Percentiles rank a stretch among this genome's conserved stretches.
These are phyloP conservation scores for Apiotrichum akiyoshidainum DNA, from an alignment of 1,284 basidiomycete species.

Conservation along the genomic window DNA sequence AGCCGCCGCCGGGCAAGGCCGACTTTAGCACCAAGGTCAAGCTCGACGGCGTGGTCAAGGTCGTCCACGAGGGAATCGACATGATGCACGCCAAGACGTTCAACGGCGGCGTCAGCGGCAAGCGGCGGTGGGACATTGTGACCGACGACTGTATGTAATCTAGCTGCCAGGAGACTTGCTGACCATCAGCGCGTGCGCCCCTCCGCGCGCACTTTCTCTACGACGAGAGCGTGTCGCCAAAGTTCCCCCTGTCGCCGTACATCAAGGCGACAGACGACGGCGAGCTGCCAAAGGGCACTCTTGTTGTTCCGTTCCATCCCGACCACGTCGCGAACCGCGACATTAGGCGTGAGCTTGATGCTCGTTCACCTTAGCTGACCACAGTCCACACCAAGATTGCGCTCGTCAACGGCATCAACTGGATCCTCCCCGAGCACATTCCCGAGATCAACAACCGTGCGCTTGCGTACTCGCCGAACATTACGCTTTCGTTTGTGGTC, in stretches of 20 bases:
- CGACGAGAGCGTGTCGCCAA: slow-evolving; percentile 26
- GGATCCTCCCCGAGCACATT: slow-evolving; percentile 56
- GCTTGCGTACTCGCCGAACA: slow-evolving; percentile 65
- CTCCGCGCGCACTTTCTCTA: slow-evolving; percentile 32
- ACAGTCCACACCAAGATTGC: slow-evolving; percentile 41
- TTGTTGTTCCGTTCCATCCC: slow-evolving; percentile 40
- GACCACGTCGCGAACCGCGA: slow-evolving; percentile 27
- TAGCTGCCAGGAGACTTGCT: not conserved
- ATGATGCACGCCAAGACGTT: slow-evolving; percentile 25
- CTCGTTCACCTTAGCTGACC: not conserved
- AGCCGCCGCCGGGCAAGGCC: slow-evolving; percentile 26
- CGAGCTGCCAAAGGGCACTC: slow-evolving; percentile 23
- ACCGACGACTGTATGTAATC: slow-evolving; percentile 13
- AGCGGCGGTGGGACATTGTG: slow-evolving; percentile 30
- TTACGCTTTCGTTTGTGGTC: slow-evolving; percentile 58
- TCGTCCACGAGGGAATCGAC: slow-evolving; percentile 36
- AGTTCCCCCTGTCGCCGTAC: slow-evolving; percentile 42
- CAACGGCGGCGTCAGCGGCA: slow-evolving; percentile 12
- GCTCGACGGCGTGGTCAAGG: slow-evolving; percentile 24
- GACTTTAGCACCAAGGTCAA: slow-evolving; percentile 23
- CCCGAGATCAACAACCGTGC: slow-evolving; percentile 43
- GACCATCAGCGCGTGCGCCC: slow-evolving; percentile 8
- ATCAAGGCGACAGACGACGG: slow-evolving; percentile 25
- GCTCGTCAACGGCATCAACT: slow-evolving; percentile 58
- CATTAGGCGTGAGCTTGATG: slow-evolving; percentile 28